A percentile compares a stretch with the other conserved stretches of the same genome.
Evolutionary conservation across 306 rosid species (phyloP).

Genomic region (Castanea sativa): DNA sequence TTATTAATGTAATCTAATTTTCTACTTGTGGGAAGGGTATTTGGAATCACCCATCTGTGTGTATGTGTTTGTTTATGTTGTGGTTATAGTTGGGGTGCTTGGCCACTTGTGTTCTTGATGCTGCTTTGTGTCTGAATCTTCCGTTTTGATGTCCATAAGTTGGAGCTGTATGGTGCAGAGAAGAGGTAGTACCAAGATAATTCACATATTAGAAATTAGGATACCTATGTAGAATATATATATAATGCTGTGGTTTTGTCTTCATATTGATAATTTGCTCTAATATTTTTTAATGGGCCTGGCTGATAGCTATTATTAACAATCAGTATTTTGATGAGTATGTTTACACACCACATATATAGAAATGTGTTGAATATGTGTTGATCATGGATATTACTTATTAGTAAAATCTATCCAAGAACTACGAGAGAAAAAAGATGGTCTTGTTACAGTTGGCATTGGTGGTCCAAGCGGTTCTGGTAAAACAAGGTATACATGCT

Average conservation of each 20-base stretch:
- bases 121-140: neutral
- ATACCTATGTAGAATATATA: neutral
- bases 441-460: conserved; percentile 89
- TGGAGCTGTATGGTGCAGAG: neutral
- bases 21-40: neutral
- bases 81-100: neutral
- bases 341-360: too few species aligned
- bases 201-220: neutral
- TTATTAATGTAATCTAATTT: too few species aligned
- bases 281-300: conserved; percentile 7
- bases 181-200: neutral
- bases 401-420: conserved; percentile 97
- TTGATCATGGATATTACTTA: conserved; percentile 89
- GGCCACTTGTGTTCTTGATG: neutral
- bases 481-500: conserved; percentile 68
- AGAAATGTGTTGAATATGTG: too few species aligned
- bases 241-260: neutral
- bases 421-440: conserved; percentile 85
- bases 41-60: neutral
- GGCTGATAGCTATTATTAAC: conserved; percentile 2
- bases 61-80: neutral
- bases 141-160: neutral
- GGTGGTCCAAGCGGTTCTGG: conserved; percentile 99
- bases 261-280: neutral
- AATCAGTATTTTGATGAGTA: too few species aligned